phyloP scores from a whole-genome alignment of 768 basidiomycete species.

The Pleurotus salmoneostramineus region DNA sequence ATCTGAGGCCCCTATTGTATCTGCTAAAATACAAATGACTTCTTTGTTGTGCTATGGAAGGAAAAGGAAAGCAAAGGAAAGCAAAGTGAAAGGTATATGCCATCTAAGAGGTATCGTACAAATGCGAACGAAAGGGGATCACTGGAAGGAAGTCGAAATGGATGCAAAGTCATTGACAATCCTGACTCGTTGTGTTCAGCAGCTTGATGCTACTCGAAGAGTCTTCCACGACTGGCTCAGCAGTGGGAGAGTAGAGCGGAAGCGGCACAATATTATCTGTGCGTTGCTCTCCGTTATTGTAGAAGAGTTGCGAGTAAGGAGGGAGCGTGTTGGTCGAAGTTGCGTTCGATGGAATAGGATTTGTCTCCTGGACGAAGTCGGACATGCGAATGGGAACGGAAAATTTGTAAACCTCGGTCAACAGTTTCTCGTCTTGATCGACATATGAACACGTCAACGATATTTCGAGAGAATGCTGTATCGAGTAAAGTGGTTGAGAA shows the following conservation, averaged over 20 bases:
- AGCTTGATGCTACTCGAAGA: background rate
- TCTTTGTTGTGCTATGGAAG: too few relatives aligned
- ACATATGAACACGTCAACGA: conserved; percentile 57
- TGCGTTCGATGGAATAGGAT: conserved; percentile 6
- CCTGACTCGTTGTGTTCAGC: background rate
- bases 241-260: conserved; percentile 55
- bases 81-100: background rate
- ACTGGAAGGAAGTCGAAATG: background rate
- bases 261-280: conserved; percentile 62
- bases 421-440: conserved; percentile 27
- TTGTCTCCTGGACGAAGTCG: conserved; percentile 28
- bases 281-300: conserved; percentile 69
- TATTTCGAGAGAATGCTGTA: conserved; percentile 50
- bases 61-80: too few relatives aligned
- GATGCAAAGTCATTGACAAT: background rate
- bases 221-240: background rate
- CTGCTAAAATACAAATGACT: too few relatives aligned
- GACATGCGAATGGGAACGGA: conserved; percentile 51
- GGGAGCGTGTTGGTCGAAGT: conserved; percentile 37
- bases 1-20: too few relatives aligned
- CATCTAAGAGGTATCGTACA: background rate
- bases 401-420: conserved; percentile 34
- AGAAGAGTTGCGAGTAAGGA: conserved; percentile 75
- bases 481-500: conserved; percentile 51
- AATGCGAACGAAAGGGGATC: background rate